Conservation (phyloP, 441 rosid genomes). For the Brassica balearica region DNA sequence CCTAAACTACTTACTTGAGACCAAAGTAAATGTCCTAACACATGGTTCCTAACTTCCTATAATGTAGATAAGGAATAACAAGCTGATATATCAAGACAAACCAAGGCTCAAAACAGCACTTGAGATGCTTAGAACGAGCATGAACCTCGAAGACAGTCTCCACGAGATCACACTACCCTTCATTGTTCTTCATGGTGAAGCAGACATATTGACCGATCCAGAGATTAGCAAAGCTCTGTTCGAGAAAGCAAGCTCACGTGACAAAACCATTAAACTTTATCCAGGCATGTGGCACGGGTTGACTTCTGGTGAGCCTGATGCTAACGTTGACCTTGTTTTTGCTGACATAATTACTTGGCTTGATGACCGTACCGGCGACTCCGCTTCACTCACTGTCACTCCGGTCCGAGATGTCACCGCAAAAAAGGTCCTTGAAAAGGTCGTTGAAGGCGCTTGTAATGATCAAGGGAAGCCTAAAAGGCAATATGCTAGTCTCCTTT, state of each 20-base stretch:
- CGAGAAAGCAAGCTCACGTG: slow-evolving; percentile 66
- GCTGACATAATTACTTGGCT: slow-evolving; percentile 82
- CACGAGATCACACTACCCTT: slow-evolving; percentile 76
- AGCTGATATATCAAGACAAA: slow-evolving; percentile 92
- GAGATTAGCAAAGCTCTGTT: slow-evolving; percentile 92
- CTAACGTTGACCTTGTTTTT: slow-evolving; percentile 72
- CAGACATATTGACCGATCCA: slow-evolving; percentile 92
- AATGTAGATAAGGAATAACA: slow-evolving; percentile 82
- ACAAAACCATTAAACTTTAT: slow-evolving; percentile 82
- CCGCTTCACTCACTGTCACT: slow-evolving; percentile 37
- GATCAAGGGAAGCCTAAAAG: slow-evolving; percentile 10
- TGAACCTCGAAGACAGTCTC: slow-evolving; percentile 75
- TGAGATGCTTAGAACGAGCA: slow-evolving; percentile 94
- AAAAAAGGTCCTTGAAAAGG: slow-evolving; percentile 35
- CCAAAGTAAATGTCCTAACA: background rate
- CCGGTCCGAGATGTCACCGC: slow-evolving; percentile 38
- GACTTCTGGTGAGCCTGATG: slow-evolving; percentile 84
- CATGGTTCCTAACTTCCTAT: background rate
- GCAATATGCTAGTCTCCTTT: slow-evolving; percentile 47
- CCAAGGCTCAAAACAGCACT: slow-evolving; percentile 93
- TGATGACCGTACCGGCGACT: slow-evolving; percentile 50
- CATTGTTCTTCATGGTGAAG: slow-evolving; percentile 87
- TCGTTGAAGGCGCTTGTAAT: slow-evolving; percentile 12
- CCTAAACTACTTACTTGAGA: background rate
- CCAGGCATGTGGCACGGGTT: slow-evolving; percentile 95